Conservation (phyloP, 2,329 filamentous ascomycete species). For the Ophiostoma sp. region DNA sequence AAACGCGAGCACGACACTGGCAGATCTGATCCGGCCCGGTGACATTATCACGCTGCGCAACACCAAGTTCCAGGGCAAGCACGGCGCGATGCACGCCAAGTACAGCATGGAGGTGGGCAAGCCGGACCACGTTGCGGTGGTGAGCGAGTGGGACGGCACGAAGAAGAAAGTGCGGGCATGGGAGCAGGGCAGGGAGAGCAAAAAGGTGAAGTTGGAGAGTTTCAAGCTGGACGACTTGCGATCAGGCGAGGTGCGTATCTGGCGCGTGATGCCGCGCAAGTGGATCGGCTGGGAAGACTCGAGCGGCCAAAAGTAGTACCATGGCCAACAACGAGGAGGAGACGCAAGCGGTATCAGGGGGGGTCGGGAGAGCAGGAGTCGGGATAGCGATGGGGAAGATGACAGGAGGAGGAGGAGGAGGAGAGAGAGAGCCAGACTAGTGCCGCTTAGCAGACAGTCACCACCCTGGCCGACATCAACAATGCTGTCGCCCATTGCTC, state of each 20-base stretch:
- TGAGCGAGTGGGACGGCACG: conserved; percentile 95
- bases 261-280: conserved; percentile 84
- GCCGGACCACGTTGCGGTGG: conserved; percentile 80
- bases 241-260: conserved; percentile 93
- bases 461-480: not conserved
- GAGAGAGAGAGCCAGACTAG: not conserved
- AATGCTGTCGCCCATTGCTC: not conserved
- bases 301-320: conserved; percentile 55
- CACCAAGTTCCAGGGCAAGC: conserved; percentile 89
- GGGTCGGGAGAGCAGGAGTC: not conserved
- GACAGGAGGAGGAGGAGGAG: not conserved
- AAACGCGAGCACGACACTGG: conserved; percentile 83
- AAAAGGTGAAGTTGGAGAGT: conserved; percentile 89
- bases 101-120: conserved; percentile 85
- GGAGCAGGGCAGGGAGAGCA: conserved; percentile 91
- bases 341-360: not conserved
- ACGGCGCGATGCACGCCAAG: conserved; percentile 91
- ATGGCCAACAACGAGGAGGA: not conserved
- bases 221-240: conserved; percentile 88
- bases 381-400: not conserved
- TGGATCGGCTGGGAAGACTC: conserved; percentile 96
- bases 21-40: conserved; percentile 85
- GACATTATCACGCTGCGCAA: conserved; percentile 93
- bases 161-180: conserved; percentile 96
- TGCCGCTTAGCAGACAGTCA: not conserved